Evolutionary conservation across 2,329 filamentous ascomycete genomes (phyloP).

Genomic region (Teratosphaeria destructans): DNA sequence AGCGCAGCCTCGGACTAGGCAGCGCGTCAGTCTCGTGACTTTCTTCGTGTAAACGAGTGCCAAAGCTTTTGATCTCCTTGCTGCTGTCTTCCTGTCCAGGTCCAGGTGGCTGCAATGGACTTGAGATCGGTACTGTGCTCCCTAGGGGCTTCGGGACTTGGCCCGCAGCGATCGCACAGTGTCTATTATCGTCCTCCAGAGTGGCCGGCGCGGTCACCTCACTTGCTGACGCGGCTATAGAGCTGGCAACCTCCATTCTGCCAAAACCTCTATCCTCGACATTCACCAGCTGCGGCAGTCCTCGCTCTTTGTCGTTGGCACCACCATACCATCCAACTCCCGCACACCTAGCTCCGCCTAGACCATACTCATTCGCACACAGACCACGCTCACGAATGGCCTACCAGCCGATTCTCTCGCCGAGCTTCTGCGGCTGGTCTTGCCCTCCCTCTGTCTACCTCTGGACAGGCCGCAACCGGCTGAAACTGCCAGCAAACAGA

Average conservation of each 20-base stretch:
- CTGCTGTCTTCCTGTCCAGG: conserved; percentile 8
- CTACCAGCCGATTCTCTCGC: not conserved
- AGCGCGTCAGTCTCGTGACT: conserved; percentile 17
- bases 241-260: not conserved
- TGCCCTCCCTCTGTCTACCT: not conserved
- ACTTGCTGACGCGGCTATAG: not conserved
- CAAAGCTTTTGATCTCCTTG: conserved; percentile 20
- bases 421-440: not conserved
- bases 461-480: not conserved
- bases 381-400: not conserved
- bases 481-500: not conserved
- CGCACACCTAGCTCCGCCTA: not conserved
- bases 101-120: conserved; percentile 3
- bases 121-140: conserved; percentile 6
- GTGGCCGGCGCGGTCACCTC: conserved; percentile 6
- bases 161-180: conserved; percentile 19
- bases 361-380: not conserved
- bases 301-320: not conserved
- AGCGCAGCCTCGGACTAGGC: conserved; percentile 21
- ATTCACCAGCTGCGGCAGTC: not conserved
- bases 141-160: conserved; percentile 18
- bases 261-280: not conserved
- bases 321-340: not conserved
- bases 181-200: conserved; percentile 19
- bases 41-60: conserved; percentile 22